Evolutionary conservation across 2,329 filamentous ascomycete species (phyloP).

Genomic region (Fusarium pseudograminearum): DNA sequence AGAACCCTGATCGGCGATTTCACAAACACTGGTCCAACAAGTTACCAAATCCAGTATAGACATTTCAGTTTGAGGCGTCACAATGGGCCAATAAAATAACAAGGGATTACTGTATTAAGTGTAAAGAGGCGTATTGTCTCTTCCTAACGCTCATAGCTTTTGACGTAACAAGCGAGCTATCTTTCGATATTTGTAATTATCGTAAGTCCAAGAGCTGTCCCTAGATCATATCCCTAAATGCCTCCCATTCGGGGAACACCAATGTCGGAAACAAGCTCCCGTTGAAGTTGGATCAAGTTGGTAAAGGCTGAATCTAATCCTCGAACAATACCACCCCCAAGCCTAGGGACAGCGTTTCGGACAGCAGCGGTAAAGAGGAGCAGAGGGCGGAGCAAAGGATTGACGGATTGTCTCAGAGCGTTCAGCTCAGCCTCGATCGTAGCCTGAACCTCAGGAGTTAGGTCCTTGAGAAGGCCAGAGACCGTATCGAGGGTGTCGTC

Average conservation of each 20-base stretch:
- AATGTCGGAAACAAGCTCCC: accelerated
- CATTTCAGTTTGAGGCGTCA: neutral
- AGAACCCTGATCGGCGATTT: conserved; percentile 6
- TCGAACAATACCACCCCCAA: neutral
- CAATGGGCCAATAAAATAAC: neutral
- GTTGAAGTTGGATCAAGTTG: neutral
- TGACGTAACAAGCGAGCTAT: neutral
- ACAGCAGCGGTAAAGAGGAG: conserved; percentile 7
- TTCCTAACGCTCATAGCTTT: neutral
- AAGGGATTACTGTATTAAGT: neutral
- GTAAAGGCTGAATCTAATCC: conserved; percentile 3
- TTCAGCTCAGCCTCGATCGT: conserved; percentile 7
- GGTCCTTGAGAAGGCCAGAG: conserved; percentile 1
- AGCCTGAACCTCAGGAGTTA: conserved; percentile 1
- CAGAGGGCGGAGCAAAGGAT: conserved; percentile 20
- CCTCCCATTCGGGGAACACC: neutral
- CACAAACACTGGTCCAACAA: neutral
- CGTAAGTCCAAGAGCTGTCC: neutral
- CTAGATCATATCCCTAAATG: neutral
- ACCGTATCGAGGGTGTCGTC: neutral
- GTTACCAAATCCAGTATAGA: too few species aligned
- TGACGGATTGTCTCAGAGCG: neutral
- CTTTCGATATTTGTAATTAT: neutral
- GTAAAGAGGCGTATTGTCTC: conserved; percentile 11
- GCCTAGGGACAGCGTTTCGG: neutral